Evolutionary conservation across 2,329 filamentous ascomycete genomes (phyloP).

Genomic region (Cordyceps pruinosa): DNA sequence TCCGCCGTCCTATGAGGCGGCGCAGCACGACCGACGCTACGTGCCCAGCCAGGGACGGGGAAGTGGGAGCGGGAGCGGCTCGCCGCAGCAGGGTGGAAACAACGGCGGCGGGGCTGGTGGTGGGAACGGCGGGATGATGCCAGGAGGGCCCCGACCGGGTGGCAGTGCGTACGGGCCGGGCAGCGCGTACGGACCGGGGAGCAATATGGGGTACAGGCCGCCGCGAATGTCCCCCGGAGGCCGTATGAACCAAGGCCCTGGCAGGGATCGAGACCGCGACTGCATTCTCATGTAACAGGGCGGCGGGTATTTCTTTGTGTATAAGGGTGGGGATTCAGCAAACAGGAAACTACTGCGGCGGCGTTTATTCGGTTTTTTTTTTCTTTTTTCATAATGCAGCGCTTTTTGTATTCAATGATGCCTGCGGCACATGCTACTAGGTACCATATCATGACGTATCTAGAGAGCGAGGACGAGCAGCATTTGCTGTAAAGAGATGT

Average conservation of each 20-base stretch:
- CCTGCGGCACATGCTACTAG: no score
- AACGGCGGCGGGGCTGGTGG: background rate
- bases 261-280: conserved; percentile 24
- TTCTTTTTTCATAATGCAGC: background rate
- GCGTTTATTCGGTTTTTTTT: background rate
- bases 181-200: background rate
- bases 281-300: conserved; percentile 40
- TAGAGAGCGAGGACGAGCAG: no score
- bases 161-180: no score
- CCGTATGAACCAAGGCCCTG: background rate
- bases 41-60: conserved; percentile 37
- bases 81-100: background rate
- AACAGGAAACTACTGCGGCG: no score
- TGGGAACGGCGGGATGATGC: background rate
- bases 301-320: no score
- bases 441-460: no score
- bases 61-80: conserved; percentile 8
- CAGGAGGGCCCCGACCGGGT: background rate
- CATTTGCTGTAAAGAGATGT: no score
- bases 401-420: no score
- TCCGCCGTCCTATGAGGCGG: conserved; percentile 52
- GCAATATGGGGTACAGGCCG: background rate
- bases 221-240: conserved; percentile 5
- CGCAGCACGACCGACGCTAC: conserved; percentile 44
- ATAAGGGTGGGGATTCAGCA: no score